Percentiles rank a stretch among this genome's conserved stretches.
These are phyloP conservation scores for Cryomyces antarcticus DNA, from an alignment of 495 filamentous ascomycete genomes.

Conservation along the genomic window DNA sequence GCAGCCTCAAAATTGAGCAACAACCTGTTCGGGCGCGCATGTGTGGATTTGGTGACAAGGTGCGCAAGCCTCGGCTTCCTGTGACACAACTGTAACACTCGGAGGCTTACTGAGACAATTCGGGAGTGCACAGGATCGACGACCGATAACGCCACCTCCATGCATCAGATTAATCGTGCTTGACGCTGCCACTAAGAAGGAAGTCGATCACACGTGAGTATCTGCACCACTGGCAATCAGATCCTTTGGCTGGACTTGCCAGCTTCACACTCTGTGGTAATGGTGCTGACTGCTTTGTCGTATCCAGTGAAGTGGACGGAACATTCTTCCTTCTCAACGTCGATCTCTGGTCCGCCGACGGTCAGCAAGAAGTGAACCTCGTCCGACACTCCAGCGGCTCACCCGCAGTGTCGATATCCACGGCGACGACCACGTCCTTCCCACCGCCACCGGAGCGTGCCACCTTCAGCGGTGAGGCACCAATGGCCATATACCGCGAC, in stretches of 20 bases:
- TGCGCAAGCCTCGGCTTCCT: constrained; percentile 16
- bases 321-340: constrained; percentile 85
- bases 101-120: background rate
- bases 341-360: constrained; percentile 76
- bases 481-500: background rate
- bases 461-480: background rate
- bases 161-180: constrained; percentile 71
- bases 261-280: too few relatives aligned
- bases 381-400: constrained; percentile 55
- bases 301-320: constrained; percentile 51
- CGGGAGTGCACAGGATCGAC: constrained; percentile 45
- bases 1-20: constrained; percentile 65
- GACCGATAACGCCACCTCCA: constrained; percentile 89
- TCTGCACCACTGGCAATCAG: background rate
- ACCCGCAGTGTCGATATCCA: constrained; percentile 74
- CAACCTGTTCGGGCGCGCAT: constrained; percentile 89
- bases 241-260: too few relatives aligned
- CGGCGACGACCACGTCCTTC: constrained; percentile 60
- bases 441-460: constrained; percentile 27
- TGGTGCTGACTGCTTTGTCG: background rate
- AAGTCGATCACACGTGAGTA: constrained; percentile 74
- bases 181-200: constrained; percentile 62
- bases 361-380: constrained; percentile 75
- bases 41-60: constrained; percentile 99
- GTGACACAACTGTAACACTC: background rate